phyloP scores from a whole-genome alignment of 164 flowering plant species.

The Vitis cinerea region DNA sequence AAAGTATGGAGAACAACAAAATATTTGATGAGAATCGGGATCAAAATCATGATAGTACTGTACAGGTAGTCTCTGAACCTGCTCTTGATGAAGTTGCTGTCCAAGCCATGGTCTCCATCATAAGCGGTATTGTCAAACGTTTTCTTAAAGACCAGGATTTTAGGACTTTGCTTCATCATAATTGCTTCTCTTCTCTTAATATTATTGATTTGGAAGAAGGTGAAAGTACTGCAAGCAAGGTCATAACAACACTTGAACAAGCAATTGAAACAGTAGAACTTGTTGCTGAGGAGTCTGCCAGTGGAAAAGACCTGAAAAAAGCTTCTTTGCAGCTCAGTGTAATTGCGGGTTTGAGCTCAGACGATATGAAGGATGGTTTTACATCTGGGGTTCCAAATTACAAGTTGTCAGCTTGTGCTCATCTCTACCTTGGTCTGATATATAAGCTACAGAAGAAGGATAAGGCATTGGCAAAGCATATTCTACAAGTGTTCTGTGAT shows the following conservation, averaged over 20 bases:
- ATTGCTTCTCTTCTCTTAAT: constrained; percentile 46
- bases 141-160: constrained; percentile 53
- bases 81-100: constrained; percentile 73
- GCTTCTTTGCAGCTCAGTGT: constrained; percentile 61
- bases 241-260: constrained; percentile 49
- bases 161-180: constrained; percentile 33
- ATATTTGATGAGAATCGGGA: constrained; percentile 19
- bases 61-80: constrained; percentile 24
- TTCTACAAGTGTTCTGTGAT: constrained; percentile 70
- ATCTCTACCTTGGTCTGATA: constrained; percentile 67
- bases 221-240: constrained; percentile 30
- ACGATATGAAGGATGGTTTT: constrained; percentile 52
- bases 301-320: constrained; percentile 49
- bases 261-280: constrained; percentile 57
- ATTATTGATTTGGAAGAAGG: constrained; percentile 31
- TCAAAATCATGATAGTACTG: constrained; percentile 16
- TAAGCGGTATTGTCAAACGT: constrained; percentile 41
- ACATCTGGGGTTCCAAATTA: constrained; percentile 61
- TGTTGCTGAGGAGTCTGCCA: constrained; percentile 39
- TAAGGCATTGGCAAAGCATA: constrained; percentile 56
- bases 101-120: constrained; percentile 62
- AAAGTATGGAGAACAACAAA: constrained; percentile 23
- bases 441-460: constrained; percentile 69
- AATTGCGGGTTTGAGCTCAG: constrained; percentile 58
- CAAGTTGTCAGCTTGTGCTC: constrained; percentile 74